Conservation (phyloP, 2,329 filamentous ascomycete genomes). For the Moelleriella libera region DNA sequence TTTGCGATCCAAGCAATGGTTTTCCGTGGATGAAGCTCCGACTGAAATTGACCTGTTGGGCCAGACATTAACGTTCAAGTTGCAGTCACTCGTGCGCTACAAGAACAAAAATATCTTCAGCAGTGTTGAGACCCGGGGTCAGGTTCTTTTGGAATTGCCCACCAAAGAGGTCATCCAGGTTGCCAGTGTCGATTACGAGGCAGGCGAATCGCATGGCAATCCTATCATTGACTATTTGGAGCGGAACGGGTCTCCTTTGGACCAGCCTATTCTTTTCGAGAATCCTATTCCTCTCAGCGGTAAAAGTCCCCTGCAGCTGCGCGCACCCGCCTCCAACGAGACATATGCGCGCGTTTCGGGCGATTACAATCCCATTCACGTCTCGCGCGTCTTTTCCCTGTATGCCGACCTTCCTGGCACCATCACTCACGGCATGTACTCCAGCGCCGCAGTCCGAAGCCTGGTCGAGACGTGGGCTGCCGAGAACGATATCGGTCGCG, state of each 20-base stretch:
- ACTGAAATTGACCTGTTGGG: constrained; percentile 76
- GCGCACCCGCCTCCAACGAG: constrained; percentile 91
- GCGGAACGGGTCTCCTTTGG: constrained; percentile 80
- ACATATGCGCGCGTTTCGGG: constrained; percentile 95
- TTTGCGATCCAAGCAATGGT: constrained; percentile 95
- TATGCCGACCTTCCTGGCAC: constrained; percentile 94
- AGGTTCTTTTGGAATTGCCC: constrained; percentile 85
- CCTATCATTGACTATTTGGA: constrained; percentile 93
- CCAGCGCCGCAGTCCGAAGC: constrained; percentile 87
- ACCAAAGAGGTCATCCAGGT: constrained; percentile 97
- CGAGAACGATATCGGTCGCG: constrained; percentile 94
- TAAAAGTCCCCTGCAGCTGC: constrained; percentile 75
- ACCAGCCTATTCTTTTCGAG: constrained; percentile 94
- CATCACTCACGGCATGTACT: constrained; percentile 99
- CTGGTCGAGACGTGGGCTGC: constrained; percentile 97
- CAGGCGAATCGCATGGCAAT: constrained; percentile 83
- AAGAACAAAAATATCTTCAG: constrained; percentile 91
- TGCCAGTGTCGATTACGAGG: constrained; percentile 91
- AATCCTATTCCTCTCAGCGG: constrained; percentile 92
- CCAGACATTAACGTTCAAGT: constrained; percentile 89
- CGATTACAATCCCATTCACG: constrained; percentile 98
- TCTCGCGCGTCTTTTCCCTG: constrained; percentile 88
- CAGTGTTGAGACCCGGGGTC: constrained; percentile 79
- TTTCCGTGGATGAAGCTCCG: constrained; percentile 57
- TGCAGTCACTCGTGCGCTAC: constrained; percentile 82